Conservation (phyloP, 805 yeast genomes). For the Barnettozyma populi region DNA sequence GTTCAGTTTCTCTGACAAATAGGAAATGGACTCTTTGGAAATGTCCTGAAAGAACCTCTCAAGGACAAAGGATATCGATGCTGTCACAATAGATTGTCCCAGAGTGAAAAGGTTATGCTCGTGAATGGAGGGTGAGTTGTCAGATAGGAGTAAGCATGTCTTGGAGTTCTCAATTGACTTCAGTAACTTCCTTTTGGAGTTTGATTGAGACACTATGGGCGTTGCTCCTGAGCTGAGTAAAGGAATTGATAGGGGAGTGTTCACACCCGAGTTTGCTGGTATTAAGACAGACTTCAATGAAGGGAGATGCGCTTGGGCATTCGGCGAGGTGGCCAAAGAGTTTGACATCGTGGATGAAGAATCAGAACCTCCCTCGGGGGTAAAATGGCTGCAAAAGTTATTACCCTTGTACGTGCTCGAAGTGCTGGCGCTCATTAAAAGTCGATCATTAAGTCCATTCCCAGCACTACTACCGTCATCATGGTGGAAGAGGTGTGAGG, state of each 20-base stretch:
- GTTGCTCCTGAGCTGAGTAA: not conserved
- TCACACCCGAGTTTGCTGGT: slow-evolving; percentile 1
- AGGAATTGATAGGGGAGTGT: not conserved
- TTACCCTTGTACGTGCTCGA: not conserved
- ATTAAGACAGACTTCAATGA: slow-evolving; percentile 4
- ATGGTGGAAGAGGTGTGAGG: not conserved
- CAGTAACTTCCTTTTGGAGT: slow-evolving; percentile 32
- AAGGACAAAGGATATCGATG: slow-evolving; percentile 55
- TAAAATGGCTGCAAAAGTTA: not conserved
- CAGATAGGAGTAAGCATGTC: slow-evolving; percentile 47
- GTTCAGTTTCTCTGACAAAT: slow-evolving; percentile 41
- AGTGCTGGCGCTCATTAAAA: not conserved
- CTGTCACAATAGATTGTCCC: slow-evolving; percentile 51
- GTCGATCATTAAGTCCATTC: not conserved
- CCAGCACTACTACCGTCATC: not conserved
- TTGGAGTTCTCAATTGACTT: slow-evolving; percentile 54
- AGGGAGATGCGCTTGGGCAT: slow-evolving; percentile 2
- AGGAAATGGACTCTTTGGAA: slow-evolving; percentile 49
- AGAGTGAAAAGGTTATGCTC: slow-evolving; percentile 46
- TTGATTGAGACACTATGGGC: slow-evolving; percentile 4
- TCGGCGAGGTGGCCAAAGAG: slow-evolving; percentile 4
- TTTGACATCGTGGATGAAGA: slow-evolving; percentile 2
- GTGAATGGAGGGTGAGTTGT: slow-evolving; percentile 22
- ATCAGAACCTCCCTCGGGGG: not conserved
- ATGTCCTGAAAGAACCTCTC: slow-evolving; percentile 57